Percentiles rank a stretch among this genome's conserved stretches.
phyloP scores from a whole-genome alignment of 1,284 basidiomycete genomes.

The Volvariella volvacea region DNA sequence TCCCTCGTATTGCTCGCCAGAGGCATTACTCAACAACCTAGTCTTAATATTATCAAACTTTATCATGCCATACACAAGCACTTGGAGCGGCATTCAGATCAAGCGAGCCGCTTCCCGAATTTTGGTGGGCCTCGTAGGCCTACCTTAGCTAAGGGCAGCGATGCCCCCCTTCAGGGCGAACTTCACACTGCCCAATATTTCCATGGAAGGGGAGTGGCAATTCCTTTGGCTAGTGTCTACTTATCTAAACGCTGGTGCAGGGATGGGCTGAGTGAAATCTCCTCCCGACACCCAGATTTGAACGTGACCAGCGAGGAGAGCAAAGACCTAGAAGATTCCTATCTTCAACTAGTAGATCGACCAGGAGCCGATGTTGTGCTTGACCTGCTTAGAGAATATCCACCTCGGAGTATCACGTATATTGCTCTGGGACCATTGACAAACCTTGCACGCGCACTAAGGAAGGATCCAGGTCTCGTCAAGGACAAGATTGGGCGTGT shows the following conservation, averaged over 20 bases:
- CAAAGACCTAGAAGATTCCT: slow-evolving; percentile 46
- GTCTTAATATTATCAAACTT: slow-evolving; percentile 72
- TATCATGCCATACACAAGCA: slow-evolving; percentile 71
- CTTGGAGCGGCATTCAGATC: slow-evolving; percentile 50
- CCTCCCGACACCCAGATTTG: slow-evolving; percentile 70
- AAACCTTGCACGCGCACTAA: slow-evolving; percentile 71
- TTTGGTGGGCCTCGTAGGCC: slow-evolving; percentile 43
- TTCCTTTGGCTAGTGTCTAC: background rate
- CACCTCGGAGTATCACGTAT: slow-evolving; percentile 69
- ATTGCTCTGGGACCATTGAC: slow-evolving; percentile 87
- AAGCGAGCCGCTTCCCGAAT: slow-evolving; percentile 55
- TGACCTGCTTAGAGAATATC: slow-evolving; percentile 54
- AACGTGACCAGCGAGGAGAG: slow-evolving; percentile 36
- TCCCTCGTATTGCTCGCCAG: no score
- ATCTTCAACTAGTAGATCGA: slow-evolving; percentile 16
- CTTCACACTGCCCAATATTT: slow-evolving; percentile 85
- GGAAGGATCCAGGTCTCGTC: slow-evolving; percentile 47
- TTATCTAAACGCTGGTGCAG: slow-evolving; percentile 22
- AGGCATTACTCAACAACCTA: slow-evolving; percentile 19
- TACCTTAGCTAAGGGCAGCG: slow-evolving; percentile 61
- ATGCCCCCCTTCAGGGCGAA: slow-evolving; percentile 72
- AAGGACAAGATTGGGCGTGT: slow-evolving; percentile 65
- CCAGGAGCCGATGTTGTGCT: slow-evolving; percentile 62
- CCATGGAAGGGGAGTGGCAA: slow-evolving; percentile 52
- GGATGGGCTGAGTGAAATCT: slow-evolving; percentile 78